Conservation (phyloP, 169 alveolate genomes). For the Condylostoma magnum region DNA sequence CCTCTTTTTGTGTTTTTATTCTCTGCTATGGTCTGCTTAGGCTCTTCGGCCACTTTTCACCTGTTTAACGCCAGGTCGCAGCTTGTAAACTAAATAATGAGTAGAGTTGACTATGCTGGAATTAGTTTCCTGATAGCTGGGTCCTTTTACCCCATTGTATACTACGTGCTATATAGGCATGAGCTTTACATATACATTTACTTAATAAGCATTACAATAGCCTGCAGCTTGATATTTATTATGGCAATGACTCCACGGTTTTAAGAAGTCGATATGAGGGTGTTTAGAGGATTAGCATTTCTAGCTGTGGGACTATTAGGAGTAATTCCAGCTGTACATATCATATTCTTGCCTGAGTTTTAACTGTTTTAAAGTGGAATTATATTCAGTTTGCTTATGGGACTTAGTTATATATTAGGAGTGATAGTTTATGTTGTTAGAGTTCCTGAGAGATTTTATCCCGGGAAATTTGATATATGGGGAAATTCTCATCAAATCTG, state of each 20-base stretch:
- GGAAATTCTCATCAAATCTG: constrained; percentile 28
- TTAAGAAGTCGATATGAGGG: not conserved
- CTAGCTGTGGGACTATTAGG: constrained; percentile 3
- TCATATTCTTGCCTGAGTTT: not conserved
- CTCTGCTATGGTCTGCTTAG: not conserved
- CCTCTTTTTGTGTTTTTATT: not conserved
- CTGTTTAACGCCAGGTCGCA: constrained; percentile 6
- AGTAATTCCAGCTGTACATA: not conserved
- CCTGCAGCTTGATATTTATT: constrained; percentile 30
- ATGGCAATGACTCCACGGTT: constrained; percentile 23
- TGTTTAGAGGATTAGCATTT: constrained; percentile 20
- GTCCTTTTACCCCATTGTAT: constrained; percentile 65
- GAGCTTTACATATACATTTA: constrained; percentile 10
- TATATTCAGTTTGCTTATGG: not conserved
- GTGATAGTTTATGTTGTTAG: constrained; percentile 53
- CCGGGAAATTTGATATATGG: constrained; percentile 57
- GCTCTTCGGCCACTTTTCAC: constrained; percentile 2
- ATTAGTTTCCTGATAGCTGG: constrained; percentile 72
- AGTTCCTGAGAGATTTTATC: constrained; percentile 65
- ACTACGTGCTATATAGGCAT: constrained; percentile 63
- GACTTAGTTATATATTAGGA: constrained; percentile 36
- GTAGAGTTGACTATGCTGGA: constrained; percentile 61
- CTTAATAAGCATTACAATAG: constrained; percentile 26
- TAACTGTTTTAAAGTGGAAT: not conserved
- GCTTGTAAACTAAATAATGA: not conserved